Base-by-base conservation (phyloP, 2,329 filamentous ascomycete genomes). In the Neurospora sp. region DNA sequence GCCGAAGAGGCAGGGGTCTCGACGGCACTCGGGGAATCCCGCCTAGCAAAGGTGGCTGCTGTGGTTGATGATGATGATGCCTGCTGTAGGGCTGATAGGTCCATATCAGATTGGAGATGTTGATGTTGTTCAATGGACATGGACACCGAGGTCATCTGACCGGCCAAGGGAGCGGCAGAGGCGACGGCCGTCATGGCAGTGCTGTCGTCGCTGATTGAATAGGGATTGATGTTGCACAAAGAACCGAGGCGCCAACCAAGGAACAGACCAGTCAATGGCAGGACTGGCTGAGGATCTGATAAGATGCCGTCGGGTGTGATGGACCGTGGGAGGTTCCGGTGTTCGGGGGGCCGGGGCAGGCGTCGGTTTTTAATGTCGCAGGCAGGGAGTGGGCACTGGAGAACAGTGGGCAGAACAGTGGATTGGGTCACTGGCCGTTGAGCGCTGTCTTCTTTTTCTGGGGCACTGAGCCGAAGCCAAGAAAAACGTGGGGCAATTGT, bases 1-100 rank as follows among this genome's bases (percentile, higher is more conserved):
- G 73, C 72, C 39, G 75, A 75, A 67, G 52, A 17, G 52, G 73
- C 68, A 69, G 75, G 75, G 71, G 73, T 74, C 38, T 71, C 73
- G 15, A 67, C 72, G 5, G 75, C 70, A 52, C 71, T 73, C 17
- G 70, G 68, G 6, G 70, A 71, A 40, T 70, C 67, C 52, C 40
- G 66, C 46, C 68, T 70, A 43, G 67, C 40, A 46, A 19, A 52
- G 33, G 46, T 43, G 62, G 23, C 28, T 43, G 69, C 39, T 43
- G 43, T 17, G 66, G 42, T 28, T 72, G 68, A 23, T 23, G 19
- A 42, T 33, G 52, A 62, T 15, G 46, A 15, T 17, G 52, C 28
- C 15, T 62, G 52, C 52, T 62, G 52, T 62, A 62, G 67, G 39
- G 67, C 42, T 52, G 67, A 68, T 2, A 62, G 52, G 52, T 62